A percentile compares a stretch with the other conserved stretches of the same genome.
Evolutionary conservation across 1,139 yeast species (phyloP).

Genomic region (Candida neerlandica): DNA sequence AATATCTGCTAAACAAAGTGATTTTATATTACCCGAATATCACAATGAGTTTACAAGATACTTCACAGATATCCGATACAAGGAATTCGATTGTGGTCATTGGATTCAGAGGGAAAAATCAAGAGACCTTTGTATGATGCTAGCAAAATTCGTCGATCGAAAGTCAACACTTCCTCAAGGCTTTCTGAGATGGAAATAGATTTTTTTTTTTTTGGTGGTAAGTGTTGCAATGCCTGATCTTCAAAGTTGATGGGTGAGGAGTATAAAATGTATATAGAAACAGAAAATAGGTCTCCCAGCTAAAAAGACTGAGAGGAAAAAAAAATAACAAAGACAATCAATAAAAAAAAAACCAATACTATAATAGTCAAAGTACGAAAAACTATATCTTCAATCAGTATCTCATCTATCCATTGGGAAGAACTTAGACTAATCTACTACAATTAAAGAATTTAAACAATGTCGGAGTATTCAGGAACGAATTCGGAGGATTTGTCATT

Average conservation of each 20-base stretch:
- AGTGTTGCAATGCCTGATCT: too few species aligned
- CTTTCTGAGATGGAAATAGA: not conserved
- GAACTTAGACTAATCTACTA: not conserved
- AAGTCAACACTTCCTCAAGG: not conserved
- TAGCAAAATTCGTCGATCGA: slow-evolving; percentile 21
- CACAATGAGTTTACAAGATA: slow-evolving; percentile 33
- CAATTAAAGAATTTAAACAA: slow-evolving; percentile 11
- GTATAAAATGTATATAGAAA: too few species aligned
- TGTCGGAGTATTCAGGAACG: slow-evolving; percentile 44
- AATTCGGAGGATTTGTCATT: slow-evolving; percentile 47
- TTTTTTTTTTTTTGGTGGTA: too few species aligned
- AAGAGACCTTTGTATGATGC: slow-evolving; percentile 31
- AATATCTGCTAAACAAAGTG: slow-evolving; percentile 43
- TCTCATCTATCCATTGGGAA: not conserved
- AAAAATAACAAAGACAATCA: too few species aligned
- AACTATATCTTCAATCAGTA: too few species aligned
- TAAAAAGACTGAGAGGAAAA: too few species aligned
- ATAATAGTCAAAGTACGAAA: too few species aligned
- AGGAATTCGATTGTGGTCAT: slow-evolving; percentile 46
- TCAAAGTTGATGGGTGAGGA: too few species aligned
- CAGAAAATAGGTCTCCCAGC: too few species aligned
- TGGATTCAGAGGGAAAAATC: slow-evolving; percentile 49
- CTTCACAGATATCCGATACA: slow-evolving; percentile 33
- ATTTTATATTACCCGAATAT: slow-evolving; percentile 37
- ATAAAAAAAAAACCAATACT: too few species aligned